Base-by-base conservation (phyloP, 2,329 filamentous ascomycete species). In the Xylariaceae sp. region DNA sequence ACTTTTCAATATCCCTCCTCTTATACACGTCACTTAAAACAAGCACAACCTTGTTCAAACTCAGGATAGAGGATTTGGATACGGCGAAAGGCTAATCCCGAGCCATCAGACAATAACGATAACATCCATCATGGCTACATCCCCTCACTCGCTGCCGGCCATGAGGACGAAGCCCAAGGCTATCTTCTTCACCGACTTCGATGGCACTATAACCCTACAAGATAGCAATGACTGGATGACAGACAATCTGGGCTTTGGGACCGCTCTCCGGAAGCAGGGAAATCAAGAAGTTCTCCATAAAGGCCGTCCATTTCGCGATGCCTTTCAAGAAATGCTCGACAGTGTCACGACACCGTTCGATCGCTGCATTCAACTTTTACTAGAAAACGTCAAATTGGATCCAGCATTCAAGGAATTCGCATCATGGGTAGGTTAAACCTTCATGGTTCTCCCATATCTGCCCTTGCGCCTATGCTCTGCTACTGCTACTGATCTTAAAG, bases 151-250 rank as follows among this genome's bases (percentile, higher is more conserved):
- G 15, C 81, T 83, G 21, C 83, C 83, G 50, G 84, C 84, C 37
- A 75, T 87, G 71, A 77, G 77, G 66, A 85, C 79, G 53, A 85
- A 88, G 71, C 92, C 92, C 45, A 89, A 91, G 75, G 89, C 91
- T 78, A 92, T 99, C 79, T 97, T 99, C 83, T 97, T 97, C 80
- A 96, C 92, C 64, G 94, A 99, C 77, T 97, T 97, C 71, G 94
- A 99, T 75, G 94, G 94, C 67, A 97, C 92, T 48, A 93, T 97
- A 71, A 97, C 93, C 42, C 81, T 80, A 50, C 77, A 82, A 66
- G 84, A 87, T 73, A 82, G 78, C 70, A 87, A 86, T 70, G 83
- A 84, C 73, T 83, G 74, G 72, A 78, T 93, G 85, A 97, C 92
- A 53, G 94, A 97, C 77, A 94, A 90, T 74, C 82, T 97, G 57